Conservation (phyloP, 1,284 basidiomycete species). For the Microstroma glucosiphilum region DNA sequence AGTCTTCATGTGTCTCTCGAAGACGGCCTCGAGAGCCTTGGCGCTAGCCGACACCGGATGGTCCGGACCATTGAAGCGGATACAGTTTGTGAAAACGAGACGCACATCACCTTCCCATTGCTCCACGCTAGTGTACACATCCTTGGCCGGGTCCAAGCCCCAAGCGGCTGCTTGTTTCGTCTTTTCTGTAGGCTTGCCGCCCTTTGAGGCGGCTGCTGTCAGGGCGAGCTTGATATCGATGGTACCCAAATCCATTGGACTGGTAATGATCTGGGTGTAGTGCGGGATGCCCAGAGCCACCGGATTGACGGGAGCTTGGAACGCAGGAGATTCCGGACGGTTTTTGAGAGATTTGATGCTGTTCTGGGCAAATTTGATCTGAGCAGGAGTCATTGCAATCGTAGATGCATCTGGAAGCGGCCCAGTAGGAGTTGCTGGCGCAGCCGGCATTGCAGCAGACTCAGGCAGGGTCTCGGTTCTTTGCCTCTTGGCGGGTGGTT, state of each 20-base stretch:
- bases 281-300: slow-evolving; percentile 83
- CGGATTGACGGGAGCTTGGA: slow-evolving; percentile 83
- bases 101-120: slow-evolving; percentile 44
- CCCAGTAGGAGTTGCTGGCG: neutral
- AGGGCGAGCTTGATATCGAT: slow-evolving; percentile 69
- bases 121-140: slow-evolving; percentile 31
- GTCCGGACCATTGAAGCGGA: slow-evolving; percentile 82
- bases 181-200: slow-evolving; percentile 39
- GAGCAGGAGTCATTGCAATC: slow-evolving; percentile 53
- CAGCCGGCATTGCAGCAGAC: neutral
- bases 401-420: slow-evolving; percentile 16
- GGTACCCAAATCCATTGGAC: slow-evolving; percentile 92
- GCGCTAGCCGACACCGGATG: slow-evolving; percentile 74
- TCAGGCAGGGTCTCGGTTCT: neutral
- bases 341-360: slow-evolving; percentile 80
- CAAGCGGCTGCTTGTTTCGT: slow-evolving; percentile 29
- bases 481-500: slow-evolving; percentile 3
- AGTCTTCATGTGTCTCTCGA: slow-evolving; percentile 69
- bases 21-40: slow-evolving; percentile 71
- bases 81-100: slow-evolving; percentile 77
- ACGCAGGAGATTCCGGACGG: slow-evolving; percentile 73
- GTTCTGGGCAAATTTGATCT: slow-evolving; percentile 74
- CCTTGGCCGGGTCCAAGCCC: slow-evolving; percentile 29
- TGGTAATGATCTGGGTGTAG: slow-evolving; percentile 77
- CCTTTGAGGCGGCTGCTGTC: slow-evolving; percentile 35